phyloP scores from a whole-genome alignment of 1,284 basidiomycete species.

The Puccinia novopanici region DNA sequence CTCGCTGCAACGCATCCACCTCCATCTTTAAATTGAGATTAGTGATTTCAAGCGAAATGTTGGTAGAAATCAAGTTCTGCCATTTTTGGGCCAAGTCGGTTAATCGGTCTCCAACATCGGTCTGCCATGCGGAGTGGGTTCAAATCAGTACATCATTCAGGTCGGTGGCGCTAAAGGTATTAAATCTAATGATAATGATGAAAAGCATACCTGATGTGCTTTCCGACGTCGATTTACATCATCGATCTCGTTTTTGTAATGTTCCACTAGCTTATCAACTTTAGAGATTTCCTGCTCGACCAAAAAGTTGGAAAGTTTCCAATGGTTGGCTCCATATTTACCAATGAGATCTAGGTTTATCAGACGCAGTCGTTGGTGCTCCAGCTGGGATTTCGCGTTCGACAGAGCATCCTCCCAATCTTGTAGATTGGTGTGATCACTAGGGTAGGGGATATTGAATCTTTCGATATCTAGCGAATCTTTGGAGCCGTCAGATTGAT shows the following conservation, averaged over 20 bases:
- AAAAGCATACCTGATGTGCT: constrained; percentile 70
- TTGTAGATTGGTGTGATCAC: constrained; percentile 65
- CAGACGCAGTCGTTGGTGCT: constrained; percentile 84
- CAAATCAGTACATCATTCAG: no score
- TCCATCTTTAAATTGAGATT: constrained; percentile 78
- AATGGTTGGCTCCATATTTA: constrained; percentile 84
- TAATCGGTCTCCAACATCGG: constrained; percentile 72
- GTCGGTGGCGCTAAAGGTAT: no score
- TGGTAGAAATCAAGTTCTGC: constrained; percentile 82
- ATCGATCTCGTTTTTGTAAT: constrained; percentile 72
- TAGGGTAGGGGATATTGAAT: constrained; percentile 39
- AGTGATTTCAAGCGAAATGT: constrained; percentile 88
- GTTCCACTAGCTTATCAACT: constrained; percentile 71
- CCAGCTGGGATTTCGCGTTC: constrained; percentile 80
- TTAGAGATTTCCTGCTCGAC: constrained; percentile 76
- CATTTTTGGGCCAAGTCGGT: constrained; percentile 78
- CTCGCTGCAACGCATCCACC: constrained; percentile 61
- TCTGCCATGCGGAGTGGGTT: constrained; percentile 61
- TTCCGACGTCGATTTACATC: constrained; percentile 83
- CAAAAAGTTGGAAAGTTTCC: constrained; percentile 85
- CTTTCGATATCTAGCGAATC: constrained; percentile 37
- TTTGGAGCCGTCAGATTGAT: constrained; percentile 31
- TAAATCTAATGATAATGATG: constrained; percentile 47
- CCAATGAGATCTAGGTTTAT: constrained; percentile 82
- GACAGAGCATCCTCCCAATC: constrained; percentile 77